Base-by-base conservation (phyloP, 1,284 basidiomycete species). In the Pseudozyma sp. region DNA sequence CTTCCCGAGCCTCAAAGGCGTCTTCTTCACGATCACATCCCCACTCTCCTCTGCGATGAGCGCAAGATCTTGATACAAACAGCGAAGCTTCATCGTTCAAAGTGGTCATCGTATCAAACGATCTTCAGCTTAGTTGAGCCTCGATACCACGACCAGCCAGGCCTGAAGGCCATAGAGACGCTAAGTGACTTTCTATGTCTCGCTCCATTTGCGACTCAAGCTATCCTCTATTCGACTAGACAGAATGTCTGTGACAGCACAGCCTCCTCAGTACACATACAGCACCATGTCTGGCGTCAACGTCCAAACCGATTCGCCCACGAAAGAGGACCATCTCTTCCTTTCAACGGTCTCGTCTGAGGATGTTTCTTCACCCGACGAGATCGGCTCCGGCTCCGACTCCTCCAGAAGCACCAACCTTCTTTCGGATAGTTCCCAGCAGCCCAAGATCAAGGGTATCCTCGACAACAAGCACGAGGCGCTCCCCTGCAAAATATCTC, bases 401-500 rank as follows among this genome's bases (percentile, higher is more conserved):
- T 67, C 70, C n/a, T 63, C 59, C 11, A 47, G 13, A 13, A 39
- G 25, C n/a, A 31, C 38, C 31, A 19, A 38, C 21, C 53, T 62
- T 45, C 52, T 36, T 14, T 61, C 59, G 2, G 56, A 59, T 34
- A 16, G 13, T 21, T 55, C 60, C 8, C 45, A 42, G 9, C 49
- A 63, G 45, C 59, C 68, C 58, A 69, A 74, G 49, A 52, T 65
- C 42, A 71, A 67, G 48, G 59, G 62, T 47, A 80, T 80, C 64
- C 76, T 80, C 35, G 64, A 67, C 45, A 80, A 80, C 43, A 51
- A 74, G n/a, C 62, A 79, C 61, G 74, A 79, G 38, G 66, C 61
- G 2, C 19, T 66, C 9, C 70, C 77, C 10, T 43, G 54, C 44
- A 68, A 64, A n/a, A 2, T 50, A 7, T 59, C 67, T 4, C 52